Percentiles rank a stretch among this genome's conserved stretches.
Evolutionary conservation across 148 eudicot genomes (phyloP).

Genomic region (Rhododendron simsii): DNA sequence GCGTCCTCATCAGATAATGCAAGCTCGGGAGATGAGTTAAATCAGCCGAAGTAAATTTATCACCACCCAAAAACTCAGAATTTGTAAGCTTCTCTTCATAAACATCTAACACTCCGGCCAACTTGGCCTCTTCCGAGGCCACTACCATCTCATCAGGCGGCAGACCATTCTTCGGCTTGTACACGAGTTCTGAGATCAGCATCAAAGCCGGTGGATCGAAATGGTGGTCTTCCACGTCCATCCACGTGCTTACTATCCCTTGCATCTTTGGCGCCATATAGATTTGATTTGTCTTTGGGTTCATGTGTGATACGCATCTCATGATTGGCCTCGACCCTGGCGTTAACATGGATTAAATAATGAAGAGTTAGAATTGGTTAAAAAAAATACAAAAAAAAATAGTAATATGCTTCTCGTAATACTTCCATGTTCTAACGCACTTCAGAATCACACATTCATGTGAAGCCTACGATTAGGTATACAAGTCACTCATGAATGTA

Average conservation of each 20-base stretch:
- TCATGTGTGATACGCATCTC: constrained; percentile 22
- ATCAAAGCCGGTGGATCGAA: constrained; percentile 22
- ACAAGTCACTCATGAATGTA: no score
- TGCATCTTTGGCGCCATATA: constrained; percentile 20
- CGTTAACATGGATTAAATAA: not conserved
- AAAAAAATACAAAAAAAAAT: no score
- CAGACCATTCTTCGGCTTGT: not conserved
- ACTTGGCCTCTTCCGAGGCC: not conserved
- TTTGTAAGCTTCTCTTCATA: constrained; percentile 22
- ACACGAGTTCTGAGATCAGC: constrained; percentile 26
- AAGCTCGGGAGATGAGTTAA: constrained; percentile 21
- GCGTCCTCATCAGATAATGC: constrained; percentile 19
- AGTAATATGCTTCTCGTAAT: no score
- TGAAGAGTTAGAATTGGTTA: no score
- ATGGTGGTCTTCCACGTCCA: constrained; percentile 35
- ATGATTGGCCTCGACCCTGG: constrained; percentile 43
- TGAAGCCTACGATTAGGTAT: no score
- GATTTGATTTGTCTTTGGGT: constrained; percentile 20
- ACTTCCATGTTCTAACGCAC: not conserved
- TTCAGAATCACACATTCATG: not conserved
- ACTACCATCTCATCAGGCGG: not conserved
- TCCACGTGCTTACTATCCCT: constrained; percentile 27
- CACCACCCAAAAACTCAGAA: constrained; percentile 26
- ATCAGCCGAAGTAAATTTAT: constrained; percentile 32
- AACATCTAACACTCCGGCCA: constrained; percentile 25